Percentiles rank a stretch among this genome's conserved stretches.
These are phyloP conservation scores for Helichrysum umbraculigerum DNA, from an alignment of 129 eudicot species.

Conservation along the genomic window DNA sequence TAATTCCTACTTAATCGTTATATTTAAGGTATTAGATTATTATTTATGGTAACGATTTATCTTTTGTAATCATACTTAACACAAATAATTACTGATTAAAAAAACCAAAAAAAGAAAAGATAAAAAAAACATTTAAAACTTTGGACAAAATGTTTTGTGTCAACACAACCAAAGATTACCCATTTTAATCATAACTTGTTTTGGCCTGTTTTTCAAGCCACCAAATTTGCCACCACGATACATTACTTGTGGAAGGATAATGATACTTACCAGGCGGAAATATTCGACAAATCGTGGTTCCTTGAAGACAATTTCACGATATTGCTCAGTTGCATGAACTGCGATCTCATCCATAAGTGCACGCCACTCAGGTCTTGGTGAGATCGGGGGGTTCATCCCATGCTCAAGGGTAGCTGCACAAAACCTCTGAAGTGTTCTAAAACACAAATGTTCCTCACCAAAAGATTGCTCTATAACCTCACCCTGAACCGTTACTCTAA, in stretches of 20 bases:
- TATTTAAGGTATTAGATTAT: not conserved
- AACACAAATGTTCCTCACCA: constrained; percentile 96
- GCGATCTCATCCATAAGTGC: constrained; percentile 90
- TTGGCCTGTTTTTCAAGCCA: not conserved
- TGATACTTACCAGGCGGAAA: constrained; percentile 84
- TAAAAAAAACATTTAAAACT: not conserved
- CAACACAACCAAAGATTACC: not conserved
- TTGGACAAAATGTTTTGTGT: not conserved
- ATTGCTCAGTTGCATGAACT: constrained; percentile 79
- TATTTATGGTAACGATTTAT: not conserved
- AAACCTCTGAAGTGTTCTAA: constrained; percentile 86
- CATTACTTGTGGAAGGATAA: not conserved
- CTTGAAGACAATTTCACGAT: constrained; percentile 81
- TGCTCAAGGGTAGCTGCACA: constrained; percentile 97
- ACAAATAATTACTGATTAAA: too few relatives aligned
- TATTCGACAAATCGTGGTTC: constrained; percentile 99
- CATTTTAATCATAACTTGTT: not conserved
- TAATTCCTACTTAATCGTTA: not conserved
- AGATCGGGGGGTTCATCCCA: constrained; percentile 88
- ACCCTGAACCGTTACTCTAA: constrained; percentile 96
- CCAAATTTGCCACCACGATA: not conserved
- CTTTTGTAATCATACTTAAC: not conserved
- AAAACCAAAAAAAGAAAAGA: too few relatives aligned
- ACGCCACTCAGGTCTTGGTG: constrained; percentile 98
- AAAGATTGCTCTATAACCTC: constrained; percentile 98